Conservation (phyloP, 139 green algal species). For the Chlamydomonas incerta region DNA sequence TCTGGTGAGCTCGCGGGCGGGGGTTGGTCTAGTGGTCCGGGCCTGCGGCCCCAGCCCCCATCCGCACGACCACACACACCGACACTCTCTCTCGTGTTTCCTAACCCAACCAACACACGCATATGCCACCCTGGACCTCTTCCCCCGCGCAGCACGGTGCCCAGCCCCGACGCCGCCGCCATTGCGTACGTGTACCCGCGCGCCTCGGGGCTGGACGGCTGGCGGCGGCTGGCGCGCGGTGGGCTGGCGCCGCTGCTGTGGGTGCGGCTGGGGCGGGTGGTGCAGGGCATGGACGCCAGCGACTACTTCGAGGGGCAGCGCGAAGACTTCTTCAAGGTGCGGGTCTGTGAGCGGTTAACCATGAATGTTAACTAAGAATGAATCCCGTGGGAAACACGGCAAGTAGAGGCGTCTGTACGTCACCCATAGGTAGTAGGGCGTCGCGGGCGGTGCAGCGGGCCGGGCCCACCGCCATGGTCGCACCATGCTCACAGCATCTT, state of each 20-base stretch:
- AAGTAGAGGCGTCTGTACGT: no score
- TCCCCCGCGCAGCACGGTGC: slow-evolving; percentile 6
- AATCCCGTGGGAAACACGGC: no score
- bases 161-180: slow-evolving; percentile 23
- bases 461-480: no score
- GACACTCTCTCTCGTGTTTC: background rate
- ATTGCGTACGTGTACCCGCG: slow-evolving; percentile 26
- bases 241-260: slow-evolving; percentile 4
- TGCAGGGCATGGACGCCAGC: background rate
- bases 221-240: background rate
- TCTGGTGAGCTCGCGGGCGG: background rate
- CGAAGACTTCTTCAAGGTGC: slow-evolving; percentile 7
- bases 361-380: no score
- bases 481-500: no score
- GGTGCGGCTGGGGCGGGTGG: slow-evolving; percentile 1
- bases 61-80: no score
- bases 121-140: no score
- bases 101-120: no score
- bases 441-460: no score
- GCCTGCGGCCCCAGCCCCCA: no score
- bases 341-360: no score
- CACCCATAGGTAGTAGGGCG: no score
- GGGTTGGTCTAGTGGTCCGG: background rate
- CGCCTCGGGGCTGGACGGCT: background rate
- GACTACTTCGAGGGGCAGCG: slow-evolving; percentile 16